Conservation (phyloP, 768 basidiomycete species). For the Mycena leptocephala region DNA sequence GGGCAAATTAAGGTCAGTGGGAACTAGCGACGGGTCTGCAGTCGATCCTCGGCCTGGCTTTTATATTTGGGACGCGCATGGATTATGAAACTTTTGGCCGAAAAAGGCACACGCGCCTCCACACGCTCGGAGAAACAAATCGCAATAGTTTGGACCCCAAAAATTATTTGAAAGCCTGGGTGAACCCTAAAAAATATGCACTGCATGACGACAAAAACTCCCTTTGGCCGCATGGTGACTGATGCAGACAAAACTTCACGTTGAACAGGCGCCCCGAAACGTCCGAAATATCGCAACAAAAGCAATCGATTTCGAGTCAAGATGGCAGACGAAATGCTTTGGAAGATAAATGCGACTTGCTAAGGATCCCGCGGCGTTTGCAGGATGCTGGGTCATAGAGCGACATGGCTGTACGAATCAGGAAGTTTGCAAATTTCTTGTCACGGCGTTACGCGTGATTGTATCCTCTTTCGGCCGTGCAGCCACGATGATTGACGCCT, state of each 20-base stretch:
- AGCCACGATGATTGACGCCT: not conserved
- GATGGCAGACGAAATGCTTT: not conserved
- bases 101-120: not conserved
- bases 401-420: not conserved
- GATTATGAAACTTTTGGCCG: conserved; percentile 31
- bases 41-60: conserved; percentile 37
- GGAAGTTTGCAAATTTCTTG: not conserved
- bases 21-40: conserved; percentile 32
- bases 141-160: conserved; percentile 18
- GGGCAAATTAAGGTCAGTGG: conserved; percentile 23
- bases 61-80: conserved; percentile 28
- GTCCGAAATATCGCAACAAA: no score
- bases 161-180: not conserved
- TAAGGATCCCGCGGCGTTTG: not conserved
- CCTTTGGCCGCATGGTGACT: conserved; percentile 8
- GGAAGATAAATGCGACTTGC: not conserved
- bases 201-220: conserved; percentile 21
- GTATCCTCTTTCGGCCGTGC: not conserved
- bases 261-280: not conserved
- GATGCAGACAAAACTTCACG: not conserved
- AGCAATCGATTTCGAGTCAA: not conserved
- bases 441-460: not conserved
- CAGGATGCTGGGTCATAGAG: not conserved
- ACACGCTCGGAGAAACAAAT: not conserved
- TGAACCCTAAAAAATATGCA: conserved; percentile 12